Percentiles rank a stretch among this genome's conserved stretches.
Conservation (phyloP, 2,329 filamentous ascomycete species). For the Ceratocystis colombiana region DNA sequence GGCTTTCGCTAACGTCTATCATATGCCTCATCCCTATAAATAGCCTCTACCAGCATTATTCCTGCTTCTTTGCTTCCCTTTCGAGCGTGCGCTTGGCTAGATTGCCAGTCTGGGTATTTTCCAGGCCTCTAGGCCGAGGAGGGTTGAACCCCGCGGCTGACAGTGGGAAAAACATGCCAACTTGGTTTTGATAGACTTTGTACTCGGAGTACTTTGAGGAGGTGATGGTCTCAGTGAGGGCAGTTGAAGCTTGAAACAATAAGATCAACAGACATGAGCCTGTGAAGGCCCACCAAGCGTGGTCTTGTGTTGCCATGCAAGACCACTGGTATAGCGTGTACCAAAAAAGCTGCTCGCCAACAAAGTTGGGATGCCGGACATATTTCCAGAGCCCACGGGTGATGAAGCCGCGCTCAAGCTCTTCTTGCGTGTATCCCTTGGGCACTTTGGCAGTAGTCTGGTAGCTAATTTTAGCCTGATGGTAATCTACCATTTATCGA, state of each 20-base stretch:
- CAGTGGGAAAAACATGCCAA: constrained; percentile 72
- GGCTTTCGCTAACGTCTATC: too few species aligned
- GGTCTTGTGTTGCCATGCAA: constrained; percentile 58
- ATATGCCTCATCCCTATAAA: too few species aligned
- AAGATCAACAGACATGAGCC: constrained; percentile 61
- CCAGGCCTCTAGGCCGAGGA: constrained; percentile 34
- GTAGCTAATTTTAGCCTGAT: constrained; percentile 70
- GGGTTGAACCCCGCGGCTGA: constrained; percentile 38
- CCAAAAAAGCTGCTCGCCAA: constrained; percentile 87
- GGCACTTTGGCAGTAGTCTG: constrained; percentile 62
- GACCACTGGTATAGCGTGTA: constrained; percentile 79
- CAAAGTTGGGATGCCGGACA: constrained; percentile 90
- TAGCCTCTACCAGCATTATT: constrained; percentile 20
- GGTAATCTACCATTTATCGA: constrained; percentile 48
- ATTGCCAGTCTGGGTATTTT: constrained; percentile 43
- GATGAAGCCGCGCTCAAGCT: constrained; percentile 83
- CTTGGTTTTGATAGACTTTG: constrained; percentile 66
- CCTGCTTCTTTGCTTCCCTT: constrained; percentile 24
- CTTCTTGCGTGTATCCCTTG: constrained; percentile 51
- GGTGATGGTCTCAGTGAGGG: constrained; percentile 74
- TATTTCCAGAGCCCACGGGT: constrained; percentile 76
- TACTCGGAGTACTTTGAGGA: constrained; percentile 82
- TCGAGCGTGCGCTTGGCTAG: constrained; percentile 34
- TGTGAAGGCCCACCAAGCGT: constrained; percentile 67
- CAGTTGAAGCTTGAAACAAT: constrained; percentile 83